Percentiles rank a stretch among this genome's conserved stretches.
phyloP scores from a whole-genome alignment of 192 early-diverging fungal species.

The Gryganskiella cystojenkinii region DNA sequence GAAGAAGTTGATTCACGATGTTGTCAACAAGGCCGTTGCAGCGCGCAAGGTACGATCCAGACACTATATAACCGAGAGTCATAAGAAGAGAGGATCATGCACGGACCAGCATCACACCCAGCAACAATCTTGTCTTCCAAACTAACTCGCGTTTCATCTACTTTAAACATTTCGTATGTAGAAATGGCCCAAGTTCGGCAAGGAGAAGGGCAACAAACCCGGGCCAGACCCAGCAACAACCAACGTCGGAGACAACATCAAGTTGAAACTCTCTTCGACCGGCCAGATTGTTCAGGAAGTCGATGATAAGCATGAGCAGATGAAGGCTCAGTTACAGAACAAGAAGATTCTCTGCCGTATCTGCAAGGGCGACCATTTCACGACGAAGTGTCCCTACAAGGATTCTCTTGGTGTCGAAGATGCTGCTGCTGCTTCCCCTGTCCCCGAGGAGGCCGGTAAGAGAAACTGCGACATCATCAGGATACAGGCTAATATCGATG shows the following conservation, averaged over 20 bases:
- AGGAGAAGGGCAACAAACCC: conserved; percentile 72
- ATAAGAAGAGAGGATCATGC: no score
- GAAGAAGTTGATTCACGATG: conserved; percentile 76
- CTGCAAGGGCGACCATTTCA: conserved; percentile 96
- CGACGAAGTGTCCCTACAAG: conserved; percentile 96
- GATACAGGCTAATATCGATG: no score
- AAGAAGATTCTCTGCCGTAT: conserved; percentile 91
- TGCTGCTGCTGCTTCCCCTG: conserved; percentile 66
- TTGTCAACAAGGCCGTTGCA: conserved; percentile 87
- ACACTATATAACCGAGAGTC: no score
- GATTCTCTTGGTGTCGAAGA: conserved; percentile 85
- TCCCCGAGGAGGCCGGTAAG: conserved; percentile 50
- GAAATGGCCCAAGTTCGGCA: conserved; percentile 93
- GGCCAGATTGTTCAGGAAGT: conserved; percentile 66
- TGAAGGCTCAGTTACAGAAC: conserved; percentile 65
- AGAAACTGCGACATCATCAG: no score
- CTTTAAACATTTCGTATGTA: conserved; percentile 6
- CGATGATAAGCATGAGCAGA: conserved; percentile 68
- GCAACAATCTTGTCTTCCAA: no score
- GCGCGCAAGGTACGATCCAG: conserved; percentile 81
- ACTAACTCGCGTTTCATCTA: no score
- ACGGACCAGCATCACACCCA: no score
- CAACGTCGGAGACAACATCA: conserved; percentile 84
- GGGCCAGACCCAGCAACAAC: conserved; percentile 92
- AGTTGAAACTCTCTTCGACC: conserved; percentile 79